Conservation (phyloP, 768 basidiomycete genomes). For the Hirschioporus abietinus region DNA sequence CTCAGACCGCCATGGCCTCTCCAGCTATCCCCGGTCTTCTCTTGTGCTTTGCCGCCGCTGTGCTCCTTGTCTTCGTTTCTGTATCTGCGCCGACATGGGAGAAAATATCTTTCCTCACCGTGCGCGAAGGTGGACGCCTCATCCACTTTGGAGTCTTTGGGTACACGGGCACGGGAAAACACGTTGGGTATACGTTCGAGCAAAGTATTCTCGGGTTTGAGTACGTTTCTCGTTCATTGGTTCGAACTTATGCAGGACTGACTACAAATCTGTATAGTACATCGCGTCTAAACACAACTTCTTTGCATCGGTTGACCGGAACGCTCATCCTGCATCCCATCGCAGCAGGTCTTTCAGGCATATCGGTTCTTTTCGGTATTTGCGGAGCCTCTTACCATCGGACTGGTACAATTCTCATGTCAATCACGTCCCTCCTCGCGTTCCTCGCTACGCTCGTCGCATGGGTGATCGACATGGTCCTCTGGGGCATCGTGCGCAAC, state of each 20-base stretch:
- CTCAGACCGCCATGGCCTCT: neutral
- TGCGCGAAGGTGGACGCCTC: conserved; percentile 30
- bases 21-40: conserved; percentile 65
- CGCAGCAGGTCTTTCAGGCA: conserved; percentile 59
- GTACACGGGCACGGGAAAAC: conserved; percentile 48
- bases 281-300: conserved; percentile 39
- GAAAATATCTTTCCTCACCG: conserved; percentile 59
- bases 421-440: conserved; percentile 60
- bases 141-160: conserved; percentile 75
- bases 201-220: conserved; percentile 26
- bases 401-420: conserved; percentile 72
- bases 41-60: conserved; percentile 65
- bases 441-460: conserved; percentile 61
- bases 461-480: conserved; percentile 74
- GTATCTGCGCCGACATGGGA: conserved; percentile 76
- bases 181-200: conserved; percentile 56
- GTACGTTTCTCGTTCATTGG: conserved; percentile 30
- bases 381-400: conserved; percentile 62
- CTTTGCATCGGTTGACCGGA: conserved; percentile 67
- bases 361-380: conserved; percentile 64
- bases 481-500: conserved; percentile 67
- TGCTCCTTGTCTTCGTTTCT: conserved; percentile 67
- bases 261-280: conserved; percentile 27
- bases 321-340: conserved; percentile 78
- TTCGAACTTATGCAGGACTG: conserved; percentile 3